These are phyloP conservation scores for Leccinellum rugosiceps DNA, from an alignment of 768 basidiomycete genomes.

Conservation along the genomic window DNA sequence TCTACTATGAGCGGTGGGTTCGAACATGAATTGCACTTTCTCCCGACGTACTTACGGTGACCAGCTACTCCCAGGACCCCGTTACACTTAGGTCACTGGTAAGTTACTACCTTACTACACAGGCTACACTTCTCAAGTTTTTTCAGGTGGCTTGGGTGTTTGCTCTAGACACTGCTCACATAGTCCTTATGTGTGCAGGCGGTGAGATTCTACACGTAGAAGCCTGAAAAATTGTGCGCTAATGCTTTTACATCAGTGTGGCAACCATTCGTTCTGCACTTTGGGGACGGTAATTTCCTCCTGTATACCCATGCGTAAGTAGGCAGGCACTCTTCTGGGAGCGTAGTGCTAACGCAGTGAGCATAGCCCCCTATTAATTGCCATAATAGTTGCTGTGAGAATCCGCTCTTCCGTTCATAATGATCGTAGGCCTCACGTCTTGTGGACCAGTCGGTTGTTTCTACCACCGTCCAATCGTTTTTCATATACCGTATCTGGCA, in stretches of 20 bases:
- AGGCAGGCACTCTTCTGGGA: constrained; percentile 4
- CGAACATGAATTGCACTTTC: background rate
- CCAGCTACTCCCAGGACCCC: constrained; percentile 14
- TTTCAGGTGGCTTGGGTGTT: constrained; percentile 23
- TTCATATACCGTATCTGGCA: constrained; percentile 27
- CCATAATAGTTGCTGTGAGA: constrained; percentile 23
- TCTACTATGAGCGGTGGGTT: constrained; percentile 26
- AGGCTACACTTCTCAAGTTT: background rate
- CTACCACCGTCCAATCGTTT: constrained; percentile 21
- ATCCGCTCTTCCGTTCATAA: background rate
- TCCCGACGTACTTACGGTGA: background rate
- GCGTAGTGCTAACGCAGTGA: constrained; percentile 2
- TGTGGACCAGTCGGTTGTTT: constrained; percentile 16
- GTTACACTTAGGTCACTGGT: constrained; percentile 16
- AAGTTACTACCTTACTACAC: background rate
- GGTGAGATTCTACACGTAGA: constrained; percentile 6
- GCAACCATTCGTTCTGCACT: constrained; percentile 23
- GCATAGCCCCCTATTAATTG: constrained; percentile 18
- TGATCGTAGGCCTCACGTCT: constrained; percentile 12
- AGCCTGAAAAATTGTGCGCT: background rate
- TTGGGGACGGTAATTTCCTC: constrained; percentile 16
- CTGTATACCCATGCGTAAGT: constrained; percentile 18
- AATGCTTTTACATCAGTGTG: constrained; percentile 14
- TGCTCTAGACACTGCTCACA: constrained; percentile 16
- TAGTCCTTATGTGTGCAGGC: constrained; percentile 15